Conservation (phyloP, 495 filamentous ascomycete species). For the Rusavskia elegans region DNA sequence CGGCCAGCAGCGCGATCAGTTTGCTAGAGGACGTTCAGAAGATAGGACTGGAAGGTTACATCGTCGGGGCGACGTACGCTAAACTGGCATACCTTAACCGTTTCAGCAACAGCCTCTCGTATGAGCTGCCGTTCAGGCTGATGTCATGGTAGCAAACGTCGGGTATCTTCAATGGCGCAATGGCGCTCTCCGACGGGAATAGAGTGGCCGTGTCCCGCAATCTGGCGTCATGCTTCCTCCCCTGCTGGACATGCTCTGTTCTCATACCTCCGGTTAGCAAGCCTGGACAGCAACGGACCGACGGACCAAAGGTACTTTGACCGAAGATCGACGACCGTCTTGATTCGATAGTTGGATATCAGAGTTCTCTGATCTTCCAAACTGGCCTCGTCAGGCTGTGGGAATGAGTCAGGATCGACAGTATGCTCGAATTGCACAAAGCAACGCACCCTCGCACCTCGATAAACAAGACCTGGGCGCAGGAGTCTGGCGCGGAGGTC, state of each 20-base stretch:
- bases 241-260: slow-evolving; percentile 57
- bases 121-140: slow-evolving; percentile 56
- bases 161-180: slow-evolving; percentile 36
- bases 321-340: slow-evolving; percentile 61
- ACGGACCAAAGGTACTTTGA: slow-evolving; percentile 37
- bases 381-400: slow-evolving; percentile 50
- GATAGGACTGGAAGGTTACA: background rate
- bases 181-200: slow-evolving; percentile 25
- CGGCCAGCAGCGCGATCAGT: slow-evolving; percentile 38
- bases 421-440: background rate
- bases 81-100: slow-evolving; percentile 53
- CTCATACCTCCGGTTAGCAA: slow-evolving; percentile 19
- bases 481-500: slow-evolving; percentile 24
- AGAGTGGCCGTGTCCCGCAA: slow-evolving; percentile 20
- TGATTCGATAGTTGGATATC: slow-evolving; percentile 44
- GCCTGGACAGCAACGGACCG: background rate
- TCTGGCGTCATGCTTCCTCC: slow-evolving; percentile 41
- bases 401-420: background rate
- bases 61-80: slow-evolving; percentile 21
- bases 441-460: slow-evolving; percentile 50
- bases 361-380: slow-evolving; percentile 42
- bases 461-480: slow-evolving; percentile 53
- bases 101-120: slow-evolving; percentile 50
- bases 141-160: slow-evolving; percentile 43
- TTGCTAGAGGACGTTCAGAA: slow-evolving; percentile 26